Conservation (phyloP, 768 basidiomycete species). For the Clitopilus hobsonii region DNA sequence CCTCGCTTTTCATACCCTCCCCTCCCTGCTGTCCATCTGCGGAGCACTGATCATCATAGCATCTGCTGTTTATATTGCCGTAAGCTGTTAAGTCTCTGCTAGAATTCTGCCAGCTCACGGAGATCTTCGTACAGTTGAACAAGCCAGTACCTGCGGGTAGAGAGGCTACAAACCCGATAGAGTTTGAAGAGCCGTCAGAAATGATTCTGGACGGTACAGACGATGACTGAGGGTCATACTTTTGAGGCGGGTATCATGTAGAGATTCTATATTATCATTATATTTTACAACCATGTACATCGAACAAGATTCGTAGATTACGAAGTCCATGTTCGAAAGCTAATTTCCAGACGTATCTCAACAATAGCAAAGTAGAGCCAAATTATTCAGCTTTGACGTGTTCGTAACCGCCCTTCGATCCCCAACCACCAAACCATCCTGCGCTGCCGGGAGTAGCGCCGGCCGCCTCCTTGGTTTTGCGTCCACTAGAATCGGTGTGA, state of each 20-base stretch:
- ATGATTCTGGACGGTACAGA: background rate
- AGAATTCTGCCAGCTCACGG: too few relatives aligned
- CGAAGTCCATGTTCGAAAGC: too few relatives aligned
- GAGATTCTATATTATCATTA: background rate
- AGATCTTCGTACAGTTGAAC: background rate
- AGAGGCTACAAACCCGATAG: background rate
- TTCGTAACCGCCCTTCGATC: conserved; percentile 37
- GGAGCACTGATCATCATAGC: conserved; percentile 64
- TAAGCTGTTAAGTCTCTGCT: too few relatives aligned
- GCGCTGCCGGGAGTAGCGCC: conserved; percentile 15
- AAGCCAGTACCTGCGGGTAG: background rate
- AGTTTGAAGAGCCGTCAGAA: background rate
- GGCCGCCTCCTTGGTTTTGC: conserved; percentile 14
- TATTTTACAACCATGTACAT: background rate
- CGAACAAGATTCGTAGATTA: background rate
- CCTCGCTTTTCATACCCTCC: conserved; percentile 56
- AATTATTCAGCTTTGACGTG: conserved; percentile 47
- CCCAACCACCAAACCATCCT: conserved; percentile 51
- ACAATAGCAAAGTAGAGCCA: too few relatives aligned
- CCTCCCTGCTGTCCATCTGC: conserved; percentile 52
- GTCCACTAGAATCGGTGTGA: conserved; percentile 17
- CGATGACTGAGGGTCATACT: background rate
- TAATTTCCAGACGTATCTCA: too few relatives aligned
- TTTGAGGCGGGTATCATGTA: background rate
- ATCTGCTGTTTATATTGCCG: conserved; percentile 62